phyloP scores from a whole-genome alignment of 805 yeast genomes.

The Kodamaea sagamina region DNA sequence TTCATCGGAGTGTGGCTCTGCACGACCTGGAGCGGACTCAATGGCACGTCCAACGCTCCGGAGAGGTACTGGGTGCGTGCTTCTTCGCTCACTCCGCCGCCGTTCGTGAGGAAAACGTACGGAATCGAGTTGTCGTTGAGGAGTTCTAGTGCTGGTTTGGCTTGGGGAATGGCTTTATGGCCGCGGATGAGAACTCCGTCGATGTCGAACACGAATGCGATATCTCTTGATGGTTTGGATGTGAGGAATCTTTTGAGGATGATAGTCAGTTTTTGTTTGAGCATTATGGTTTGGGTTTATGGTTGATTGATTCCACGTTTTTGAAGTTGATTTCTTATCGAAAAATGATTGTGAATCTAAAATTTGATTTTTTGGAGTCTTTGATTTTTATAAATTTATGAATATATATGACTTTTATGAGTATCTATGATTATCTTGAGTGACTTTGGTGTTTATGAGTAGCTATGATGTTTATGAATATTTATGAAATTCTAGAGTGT shows the following conservation, averaged over 20 bases:
- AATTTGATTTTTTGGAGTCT: no score
- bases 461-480: no score
- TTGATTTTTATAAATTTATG: no score
- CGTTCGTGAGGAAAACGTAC: conserved; percentile 83
- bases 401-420: no score
- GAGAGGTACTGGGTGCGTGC: conserved; percentile 59
- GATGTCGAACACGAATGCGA: conserved; percentile 52
- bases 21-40: conserved; percentile 66
- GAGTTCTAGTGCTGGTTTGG: conserved; percentile 57
- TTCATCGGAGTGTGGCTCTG: conserved; percentile 89
- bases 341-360: no score
- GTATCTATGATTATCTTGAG: no score
- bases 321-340: no score
- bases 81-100: conserved; percentile 77
- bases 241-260: background rate
- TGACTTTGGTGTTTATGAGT: no score
- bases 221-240: background rate
- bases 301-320: no score
- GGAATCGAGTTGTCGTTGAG: conserved; percentile 63
- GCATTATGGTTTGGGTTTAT: no score
- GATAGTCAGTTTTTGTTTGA: no score
- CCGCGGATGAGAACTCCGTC: conserved; percentile 90
- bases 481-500: no score
- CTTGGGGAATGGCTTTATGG: conserved; percentile 61
- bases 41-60: conserved; percentile 41